Percentiles rank a stretch among this genome's conserved stretches.
phyloP scores from a whole-genome alignment of 441 rosid species.

The Sinapis alba region DNA sequence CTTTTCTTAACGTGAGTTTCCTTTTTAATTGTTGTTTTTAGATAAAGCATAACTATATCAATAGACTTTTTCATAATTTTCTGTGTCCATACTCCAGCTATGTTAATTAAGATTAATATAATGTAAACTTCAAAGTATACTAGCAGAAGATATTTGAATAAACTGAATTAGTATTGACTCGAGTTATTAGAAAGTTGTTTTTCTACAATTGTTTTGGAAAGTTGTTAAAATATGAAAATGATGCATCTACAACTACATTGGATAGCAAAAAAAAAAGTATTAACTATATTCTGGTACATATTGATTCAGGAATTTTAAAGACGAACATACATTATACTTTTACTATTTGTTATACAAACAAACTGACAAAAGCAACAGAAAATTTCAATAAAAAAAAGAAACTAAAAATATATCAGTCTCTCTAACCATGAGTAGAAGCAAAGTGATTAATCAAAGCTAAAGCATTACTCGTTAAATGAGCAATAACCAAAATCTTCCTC shows the following conservation, averaged over 20 bases:
- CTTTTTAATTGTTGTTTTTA: not conserved
- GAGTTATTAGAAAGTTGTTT: not conserved
- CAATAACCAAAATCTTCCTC: conserved; percentile 47
- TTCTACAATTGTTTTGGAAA: not conserved
- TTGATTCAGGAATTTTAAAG: not conserved
- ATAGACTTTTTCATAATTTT: not conserved
- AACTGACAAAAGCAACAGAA: not conserved
- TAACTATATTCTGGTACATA: conserved; percentile 12
- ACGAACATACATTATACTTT: conserved; percentile 4
- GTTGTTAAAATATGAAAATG: conserved; percentile 6
- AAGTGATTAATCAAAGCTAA: conserved; percentile 66
- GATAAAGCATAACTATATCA: not conserved
- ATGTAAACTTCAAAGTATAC: not conserved
- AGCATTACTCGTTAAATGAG: conserved; percentile 78
- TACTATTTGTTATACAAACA: conserved; percentile 11
- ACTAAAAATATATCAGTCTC: not conserved
- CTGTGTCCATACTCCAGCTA: not conserved
- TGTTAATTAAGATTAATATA: not conserved
- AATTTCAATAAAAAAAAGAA: not conserved
- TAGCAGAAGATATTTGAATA: not conserved
- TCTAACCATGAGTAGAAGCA: conserved; percentile 57
- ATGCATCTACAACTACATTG: conserved; percentile 5
- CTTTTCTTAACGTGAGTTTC: conserved; percentile 23
- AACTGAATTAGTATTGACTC: not conserved
- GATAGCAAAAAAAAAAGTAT: not conserved